A percentile compares a stretch with the other conserved stretches of the same genome.
Conservation (phyloP, 129 eudicot genomes). For the Saussurea involucrata region DNA sequence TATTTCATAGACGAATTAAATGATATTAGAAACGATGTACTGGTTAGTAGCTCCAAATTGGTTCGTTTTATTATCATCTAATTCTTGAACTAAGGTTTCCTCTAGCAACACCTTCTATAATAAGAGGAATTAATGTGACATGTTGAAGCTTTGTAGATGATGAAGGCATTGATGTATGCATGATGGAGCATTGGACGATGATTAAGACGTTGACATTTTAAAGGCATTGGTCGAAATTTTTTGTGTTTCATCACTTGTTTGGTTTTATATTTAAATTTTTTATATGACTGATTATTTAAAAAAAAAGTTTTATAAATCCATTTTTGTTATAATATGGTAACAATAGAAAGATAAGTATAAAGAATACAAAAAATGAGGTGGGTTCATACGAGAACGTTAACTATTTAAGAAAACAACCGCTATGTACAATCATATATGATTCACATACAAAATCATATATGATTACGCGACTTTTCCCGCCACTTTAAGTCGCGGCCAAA, state of each 20-base stretch:
- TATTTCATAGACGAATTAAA: too few relatives aligned
- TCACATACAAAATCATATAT: too few relatives aligned
- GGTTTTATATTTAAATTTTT: not conserved
- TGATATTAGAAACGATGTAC: conserved; percentile 30
- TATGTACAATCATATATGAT: too few relatives aligned
- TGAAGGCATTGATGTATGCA: conserved; percentile 42
- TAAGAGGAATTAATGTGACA: conserved; percentile 45
- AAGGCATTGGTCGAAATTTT: not conserved
- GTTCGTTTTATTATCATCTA: not conserved
- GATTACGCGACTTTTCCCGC: too few relatives aligned
- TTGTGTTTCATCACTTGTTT: not conserved
- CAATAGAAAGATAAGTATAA: too few relatives aligned
- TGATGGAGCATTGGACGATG: conserved; percentile 52
- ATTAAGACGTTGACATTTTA: not conserved
- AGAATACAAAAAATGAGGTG: too few relatives aligned
- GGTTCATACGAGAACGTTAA: too few relatives aligned
- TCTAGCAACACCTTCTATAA: not conserved
- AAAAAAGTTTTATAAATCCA: too few relatives aligned
- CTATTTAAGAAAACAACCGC: too few relatives aligned
- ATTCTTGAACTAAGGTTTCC: not conserved
- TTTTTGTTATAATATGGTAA: too few relatives aligned
- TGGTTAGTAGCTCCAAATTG: conserved; percentile 36
- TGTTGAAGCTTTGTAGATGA: conserved; percentile 40
- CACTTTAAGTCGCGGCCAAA: too few relatives aligned
- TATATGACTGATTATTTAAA: not conserved